These are phyloP conservation scores for Mortierella alpina DNA, from an alignment of 192 early-diverging fungal species.

Conservation along the genomic window DNA sequence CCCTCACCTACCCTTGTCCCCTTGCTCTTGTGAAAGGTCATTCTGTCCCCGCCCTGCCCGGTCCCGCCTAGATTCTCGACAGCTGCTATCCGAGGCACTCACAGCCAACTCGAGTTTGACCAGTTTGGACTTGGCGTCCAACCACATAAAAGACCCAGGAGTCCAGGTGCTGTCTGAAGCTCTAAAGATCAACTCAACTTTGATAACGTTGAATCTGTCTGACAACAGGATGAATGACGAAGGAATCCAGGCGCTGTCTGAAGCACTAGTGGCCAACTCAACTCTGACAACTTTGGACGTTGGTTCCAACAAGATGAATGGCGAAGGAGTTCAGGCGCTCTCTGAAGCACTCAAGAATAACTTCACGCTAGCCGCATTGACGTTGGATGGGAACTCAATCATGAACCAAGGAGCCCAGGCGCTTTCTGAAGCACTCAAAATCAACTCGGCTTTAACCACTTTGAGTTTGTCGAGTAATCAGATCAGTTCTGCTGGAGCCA, in stretches of 20 bases:
- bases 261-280: constrained; percentile 1
- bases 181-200: constrained; percentile 13
- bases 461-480: background rate
- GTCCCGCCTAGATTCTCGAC: too few relatives aligned
- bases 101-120: background rate
- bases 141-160: background rate
- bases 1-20: too few relatives aligned
- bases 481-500: background rate
- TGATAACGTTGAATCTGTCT: background rate
- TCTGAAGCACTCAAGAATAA: constrained; percentile 10
- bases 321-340: background rate
- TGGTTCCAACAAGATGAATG: too few relatives aligned
- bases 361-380: background rate
- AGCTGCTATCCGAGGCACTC: background rate
- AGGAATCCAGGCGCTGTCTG: background rate
- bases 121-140: background rate
- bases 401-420: background rate
- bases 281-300: background rate
- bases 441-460: constrained; percentile 1
- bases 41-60: too few relatives aligned
- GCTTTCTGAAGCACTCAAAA: constrained; percentile 5
- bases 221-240: too few relatives aligned
- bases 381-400: background rate
- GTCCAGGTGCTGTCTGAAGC: constrained; percentile 4
- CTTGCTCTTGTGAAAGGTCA: too few relatives aligned